Evolutionary conservation across 345 rosid genomes (phyloP), one percentile per base, ranked within the genome.

Genomic region (Stellera chamaejasme): DNA sequence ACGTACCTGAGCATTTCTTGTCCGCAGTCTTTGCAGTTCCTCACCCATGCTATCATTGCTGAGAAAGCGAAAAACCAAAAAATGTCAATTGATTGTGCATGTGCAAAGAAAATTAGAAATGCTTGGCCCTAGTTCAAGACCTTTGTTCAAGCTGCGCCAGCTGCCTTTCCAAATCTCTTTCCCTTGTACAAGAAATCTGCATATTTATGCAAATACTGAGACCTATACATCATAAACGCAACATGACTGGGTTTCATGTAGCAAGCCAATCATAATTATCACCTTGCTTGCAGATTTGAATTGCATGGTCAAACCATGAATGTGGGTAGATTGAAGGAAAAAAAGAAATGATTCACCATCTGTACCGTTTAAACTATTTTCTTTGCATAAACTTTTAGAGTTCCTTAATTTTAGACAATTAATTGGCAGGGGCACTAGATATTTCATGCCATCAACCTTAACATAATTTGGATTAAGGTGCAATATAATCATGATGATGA

Each of bases 111-210:
- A 49, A 19, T 9, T 45, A 13, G 19, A 42, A 14, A 51, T 15
- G 16, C 52, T 27, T 45, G 27, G 11, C 28, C 64, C 39, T 2
- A 32, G 39, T 32, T 32, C 39, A 32, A 48, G 79, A 82, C 88
- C 80, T 79, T 55, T 79, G 82, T 63, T 79, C 82, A 41, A 82
- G 70, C 60, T 52, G 43, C 49, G 64, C 60, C 69, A 72, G 44
- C 71, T 72, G 77, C 52, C 75, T 60, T 53, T 72, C 79, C 54
- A 82, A 68, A 58, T 79, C 84, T 65, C 63, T 79, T 58, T 82
- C 84, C 74, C 68, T 68, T 10, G 50, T 19, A 53, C 72, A 66
- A 25, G 66, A 64, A 49, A 57, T 43, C 88, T 82, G 78, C 73
- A 72, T 3, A 6, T 49, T 49, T 3, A 32, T 32, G 5, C 5